Percentiles rank a stretch among this genome's conserved stretches.
phyloP scores from a whole-genome alignment of 208 protist species.

The Blastocrithidia nonstop region DNA sequence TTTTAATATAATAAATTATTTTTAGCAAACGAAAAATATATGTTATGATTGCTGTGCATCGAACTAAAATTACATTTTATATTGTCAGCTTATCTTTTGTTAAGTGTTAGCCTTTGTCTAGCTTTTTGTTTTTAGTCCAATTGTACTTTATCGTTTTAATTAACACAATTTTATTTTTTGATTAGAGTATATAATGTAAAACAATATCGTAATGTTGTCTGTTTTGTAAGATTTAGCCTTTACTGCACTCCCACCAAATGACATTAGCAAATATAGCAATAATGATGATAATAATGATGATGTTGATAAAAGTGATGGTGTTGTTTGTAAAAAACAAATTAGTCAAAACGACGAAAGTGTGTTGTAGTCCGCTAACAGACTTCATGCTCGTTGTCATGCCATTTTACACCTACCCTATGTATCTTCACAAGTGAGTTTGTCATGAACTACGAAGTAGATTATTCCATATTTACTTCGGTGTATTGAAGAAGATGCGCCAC shows the following conservation, averaged over 20 bases:
- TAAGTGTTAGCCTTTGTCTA: no score
- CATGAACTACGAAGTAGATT: conserved; percentile 37
- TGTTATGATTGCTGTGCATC: no score
- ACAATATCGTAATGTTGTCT: conserved; percentile 40
- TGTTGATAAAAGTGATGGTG: no score
- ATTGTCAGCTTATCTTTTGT: no score
- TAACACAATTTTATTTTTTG: no score
- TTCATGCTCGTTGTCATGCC: conserved; percentile 31
- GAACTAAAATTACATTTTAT: no score
- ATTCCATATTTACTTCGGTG: conserved; percentile 66
- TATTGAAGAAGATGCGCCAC: conserved; percentile 53
- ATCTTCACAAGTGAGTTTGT: conserved; percentile 21
- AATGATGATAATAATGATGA: conserved; percentile 5
- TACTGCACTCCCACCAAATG: conserved; percentile 7
- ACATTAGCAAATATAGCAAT: not conserved
- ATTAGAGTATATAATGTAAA: conserved; percentile 33
- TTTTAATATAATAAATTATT: no score
- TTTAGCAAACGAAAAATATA: no score
- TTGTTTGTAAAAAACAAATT: conserved; percentile 8
- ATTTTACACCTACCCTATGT: conserved; percentile 44
- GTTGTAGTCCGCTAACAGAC: conserved; percentile 13
- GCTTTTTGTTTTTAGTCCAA: no score
- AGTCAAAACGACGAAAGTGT: not conserved
- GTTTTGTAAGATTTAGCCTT: conserved; percentile 65
- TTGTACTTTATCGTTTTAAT: no score